Evolutionary conservation across 2,329 filamentous ascomycete species (phyloP).

Genomic region (Arthrobotrys sphaeroides): DNA sequence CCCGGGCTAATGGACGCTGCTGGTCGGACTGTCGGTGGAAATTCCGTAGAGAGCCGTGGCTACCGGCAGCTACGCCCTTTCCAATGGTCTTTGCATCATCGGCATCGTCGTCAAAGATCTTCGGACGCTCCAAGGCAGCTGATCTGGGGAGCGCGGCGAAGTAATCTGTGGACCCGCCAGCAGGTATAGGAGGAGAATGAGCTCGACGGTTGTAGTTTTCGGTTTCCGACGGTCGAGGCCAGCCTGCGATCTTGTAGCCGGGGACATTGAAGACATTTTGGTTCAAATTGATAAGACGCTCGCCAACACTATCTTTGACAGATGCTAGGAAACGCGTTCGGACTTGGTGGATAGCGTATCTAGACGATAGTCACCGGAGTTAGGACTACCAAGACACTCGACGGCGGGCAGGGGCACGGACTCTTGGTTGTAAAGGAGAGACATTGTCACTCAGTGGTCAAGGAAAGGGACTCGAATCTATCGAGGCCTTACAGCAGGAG

Average conservation of each 20-base stretch:
- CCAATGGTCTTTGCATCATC: conserved; percentile 67
- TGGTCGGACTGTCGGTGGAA: conserved; percentile 70
- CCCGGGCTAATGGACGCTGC: conserved; percentile 64
- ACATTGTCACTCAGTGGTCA: conserved; percentile 24
- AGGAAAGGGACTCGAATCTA: conserved; percentile 20
- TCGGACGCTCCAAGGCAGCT: conserved; percentile 67
- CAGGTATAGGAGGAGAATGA: conserved; percentile 85
- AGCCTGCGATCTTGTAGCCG: conserved; percentile 83
- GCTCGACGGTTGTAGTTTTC: conserved; percentile 70
- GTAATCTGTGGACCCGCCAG: conserved; percentile 82
- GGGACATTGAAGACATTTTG: conserved; percentile 80
- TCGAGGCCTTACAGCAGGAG: conserved; percentile 1
- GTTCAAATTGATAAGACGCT: conserved; percentile 83
- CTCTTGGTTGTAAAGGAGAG: conserved; percentile 50
- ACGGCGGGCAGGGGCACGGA: not conserved
- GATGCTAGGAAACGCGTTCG: conserved; percentile 81
- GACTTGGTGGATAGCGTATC: conserved; percentile 83
- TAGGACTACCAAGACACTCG: not conserved
- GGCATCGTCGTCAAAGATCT: conserved; percentile 75
- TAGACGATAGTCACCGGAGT: conserved; percentile 59
- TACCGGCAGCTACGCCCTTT: conserved; percentile 73
- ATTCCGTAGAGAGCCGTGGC: conserved; percentile 72
- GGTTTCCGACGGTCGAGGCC: conserved; percentile 78
- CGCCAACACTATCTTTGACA: conserved; percentile 83
- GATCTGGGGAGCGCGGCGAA: conserved; percentile 72